Percentiles rank a stretch among this genome's conserved stretches.
phyloP scores from a whole-genome alignment of 495 filamentous ascomycete species.

The Neurospora hispaniola region DNA sequence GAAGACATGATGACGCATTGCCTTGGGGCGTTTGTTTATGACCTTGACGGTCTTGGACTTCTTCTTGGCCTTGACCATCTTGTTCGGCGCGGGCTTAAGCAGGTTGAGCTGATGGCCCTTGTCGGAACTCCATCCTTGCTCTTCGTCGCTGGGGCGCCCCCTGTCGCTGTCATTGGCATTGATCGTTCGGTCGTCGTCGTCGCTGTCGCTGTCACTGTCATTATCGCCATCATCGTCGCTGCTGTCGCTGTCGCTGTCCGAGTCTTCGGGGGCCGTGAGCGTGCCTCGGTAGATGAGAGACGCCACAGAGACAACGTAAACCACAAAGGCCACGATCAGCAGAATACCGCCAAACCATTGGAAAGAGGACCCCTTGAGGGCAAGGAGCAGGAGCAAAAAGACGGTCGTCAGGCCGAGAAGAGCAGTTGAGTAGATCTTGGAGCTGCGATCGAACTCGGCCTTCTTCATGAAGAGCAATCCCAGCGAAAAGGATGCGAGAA shows the following conservation, averaged over 20 bases:
- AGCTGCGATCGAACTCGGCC: conserved; percentile 32
- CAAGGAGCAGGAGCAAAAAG: conserved; percentile 24
- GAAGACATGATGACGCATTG: conserved; percentile 28
- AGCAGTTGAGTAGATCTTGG: conserved; percentile 36
- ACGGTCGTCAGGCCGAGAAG: conserved; percentile 29
- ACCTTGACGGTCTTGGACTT: conserved; percentile 1
- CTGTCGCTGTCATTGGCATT: conserved; percentile 23
- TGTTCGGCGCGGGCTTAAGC: not conserved
- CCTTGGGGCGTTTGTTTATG: conserved; percentile 1
- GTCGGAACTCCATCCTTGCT: not conserved
- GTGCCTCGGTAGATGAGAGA: conserved; percentile 38
- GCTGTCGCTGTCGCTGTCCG: conserved; percentile 8
- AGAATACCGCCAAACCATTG: conserved; percentile 23
- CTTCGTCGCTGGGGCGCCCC: conserved; percentile 9
- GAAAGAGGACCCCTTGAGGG: conserved; percentile 6
- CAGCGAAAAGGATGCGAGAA: conserved; percentile 46
- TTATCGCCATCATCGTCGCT: too few relatives aligned
- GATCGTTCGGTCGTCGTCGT: not conserved
- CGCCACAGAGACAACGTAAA: conserved; percentile 38
- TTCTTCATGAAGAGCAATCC: conserved; percentile 33
- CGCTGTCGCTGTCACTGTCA: not conserved
- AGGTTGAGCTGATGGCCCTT: conserved; percentile 1
- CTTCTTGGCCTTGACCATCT: not conserved
- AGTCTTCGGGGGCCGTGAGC: conserved; percentile 25
- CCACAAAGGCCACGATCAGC: conserved; percentile 31